Conservation (phyloP, 352 stramenopile genomes). For the Aphanomyces invadans region DNA sequence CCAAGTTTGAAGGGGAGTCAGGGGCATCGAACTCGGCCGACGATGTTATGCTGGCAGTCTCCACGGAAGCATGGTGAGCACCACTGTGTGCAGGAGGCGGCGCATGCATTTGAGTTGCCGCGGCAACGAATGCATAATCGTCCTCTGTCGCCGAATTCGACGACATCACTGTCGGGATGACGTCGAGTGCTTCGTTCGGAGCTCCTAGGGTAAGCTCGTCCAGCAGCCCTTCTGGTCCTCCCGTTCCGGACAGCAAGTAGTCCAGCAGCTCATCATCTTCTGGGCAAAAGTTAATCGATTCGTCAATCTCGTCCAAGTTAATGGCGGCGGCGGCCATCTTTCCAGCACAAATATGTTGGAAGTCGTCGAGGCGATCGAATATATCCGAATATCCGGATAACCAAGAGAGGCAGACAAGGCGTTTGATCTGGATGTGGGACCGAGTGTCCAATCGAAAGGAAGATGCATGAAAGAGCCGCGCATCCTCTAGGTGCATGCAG, state of each 20-base stretch:
- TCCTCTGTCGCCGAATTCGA: not conserved
- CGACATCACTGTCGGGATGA: not conserved
- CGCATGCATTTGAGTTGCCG: not conserved
- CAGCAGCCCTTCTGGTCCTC: constrained; percentile 38
- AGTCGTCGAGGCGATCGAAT: not conserved
- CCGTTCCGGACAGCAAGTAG: constrained; percentile 78
- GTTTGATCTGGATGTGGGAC: not conserved
- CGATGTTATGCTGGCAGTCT: constrained; percentile 16
- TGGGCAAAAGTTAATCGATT: constrained; percentile 64
- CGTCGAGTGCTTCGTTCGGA: not conserved
- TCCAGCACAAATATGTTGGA: not conserved
- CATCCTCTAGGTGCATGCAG: no score
- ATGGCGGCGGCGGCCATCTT: not conserved
- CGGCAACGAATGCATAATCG: not conserved
- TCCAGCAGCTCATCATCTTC: constrained; percentile 83
- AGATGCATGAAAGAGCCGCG: not conserved
- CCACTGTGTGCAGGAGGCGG: not conserved
- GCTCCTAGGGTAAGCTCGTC: constrained; percentile 11
- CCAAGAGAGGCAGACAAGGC: not conserved
- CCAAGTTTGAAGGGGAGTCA: constrained; percentile 3
- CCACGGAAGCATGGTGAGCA: not conserved
- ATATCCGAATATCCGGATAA: not conserved
- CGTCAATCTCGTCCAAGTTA: constrained; percentile 21
- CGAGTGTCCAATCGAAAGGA: not conserved
- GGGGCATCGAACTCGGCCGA: constrained; percentile 20